Evolutionary conservation across 352 stramenopile genomes (phyloP).

Genomic region (Blastocystis sp.): DNA sequence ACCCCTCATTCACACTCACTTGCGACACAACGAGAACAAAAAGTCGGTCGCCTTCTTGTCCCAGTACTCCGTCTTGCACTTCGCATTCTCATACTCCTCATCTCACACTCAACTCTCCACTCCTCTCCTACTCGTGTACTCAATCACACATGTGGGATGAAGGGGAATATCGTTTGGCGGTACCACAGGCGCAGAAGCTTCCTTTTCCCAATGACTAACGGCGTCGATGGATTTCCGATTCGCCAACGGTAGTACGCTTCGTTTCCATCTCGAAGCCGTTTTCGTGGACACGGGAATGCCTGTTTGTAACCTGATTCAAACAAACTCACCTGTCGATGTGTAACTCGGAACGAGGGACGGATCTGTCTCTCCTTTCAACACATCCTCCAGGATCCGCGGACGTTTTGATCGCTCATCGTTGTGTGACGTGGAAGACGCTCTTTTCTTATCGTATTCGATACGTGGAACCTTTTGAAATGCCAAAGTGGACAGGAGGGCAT

Average conservation of each 20-base stretch:
- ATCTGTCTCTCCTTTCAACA: no score
- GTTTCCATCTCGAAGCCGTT: not conserved
- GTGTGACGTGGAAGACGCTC: not conserved
- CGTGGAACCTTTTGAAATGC: slow-evolving; percentile 36
- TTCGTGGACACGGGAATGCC: slow-evolving; percentile 10
- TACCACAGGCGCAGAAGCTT: not conserved
- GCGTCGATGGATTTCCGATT: not conserved
- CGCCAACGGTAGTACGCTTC: not conserved
- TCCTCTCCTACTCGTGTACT: not conserved
- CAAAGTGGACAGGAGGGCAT: not conserved
- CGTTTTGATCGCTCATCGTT: not conserved
- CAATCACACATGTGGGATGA: slow-evolving; percentile 39
- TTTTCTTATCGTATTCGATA: not conserved
- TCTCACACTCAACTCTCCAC: not conserved
- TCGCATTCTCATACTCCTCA: not conserved
- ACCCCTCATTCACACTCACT: not conserved
- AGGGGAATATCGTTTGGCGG: slow-evolving; percentile 12
- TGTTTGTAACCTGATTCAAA: not conserved
- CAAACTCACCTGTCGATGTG: slow-evolving; percentile 8
- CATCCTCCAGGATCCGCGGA: not conserved
- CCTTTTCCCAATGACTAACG: slow-evolving; percentile 7
- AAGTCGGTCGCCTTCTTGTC: slow-evolving; percentile 3
- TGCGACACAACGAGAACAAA: slow-evolving; percentile 30
- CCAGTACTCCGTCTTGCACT: not conserved
- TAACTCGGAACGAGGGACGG: slow-evolving; percentile 38